Percentiles rank a stretch among this genome's conserved stretches.
Conservation (phyloP, 1,284 basidiomycete species). For the Apiotrichum gamsii region DNA sequence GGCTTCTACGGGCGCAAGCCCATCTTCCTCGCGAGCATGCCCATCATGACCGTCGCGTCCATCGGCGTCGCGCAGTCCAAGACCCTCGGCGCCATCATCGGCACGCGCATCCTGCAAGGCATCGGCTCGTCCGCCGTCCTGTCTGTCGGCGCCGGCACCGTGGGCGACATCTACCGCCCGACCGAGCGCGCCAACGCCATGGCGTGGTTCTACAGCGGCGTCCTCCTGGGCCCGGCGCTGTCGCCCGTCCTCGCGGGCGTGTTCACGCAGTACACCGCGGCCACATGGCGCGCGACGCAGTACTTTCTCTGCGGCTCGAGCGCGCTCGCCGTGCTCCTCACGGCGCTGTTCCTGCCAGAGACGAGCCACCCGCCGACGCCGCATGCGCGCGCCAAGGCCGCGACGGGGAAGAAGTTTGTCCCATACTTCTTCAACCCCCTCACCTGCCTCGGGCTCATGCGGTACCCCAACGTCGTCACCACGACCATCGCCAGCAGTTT, state of each 20-base stretch:
- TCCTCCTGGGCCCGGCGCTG: constrained; percentile 46
- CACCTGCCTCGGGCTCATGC: constrained; percentile 52
- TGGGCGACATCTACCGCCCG: constrained; percentile 60
- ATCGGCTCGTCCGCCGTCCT: constrained; percentile 52
- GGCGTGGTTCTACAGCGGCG: constrained; percentile 57
- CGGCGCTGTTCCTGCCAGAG: constrained; percentile 60
- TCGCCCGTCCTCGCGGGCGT: constrained; percentile 45
- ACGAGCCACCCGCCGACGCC: constrained; percentile 56
- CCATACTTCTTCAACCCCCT: constrained; percentile 60
- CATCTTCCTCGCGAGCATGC: constrained; percentile 58
- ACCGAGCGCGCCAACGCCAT: constrained; percentile 60
- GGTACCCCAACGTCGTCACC: constrained; percentile 54
- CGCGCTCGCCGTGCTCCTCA: constrained; percentile 50
- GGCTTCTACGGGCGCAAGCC: constrained; percentile 58
- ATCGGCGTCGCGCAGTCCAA: constrained; percentile 56
- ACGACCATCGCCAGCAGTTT: constrained; percentile 22
- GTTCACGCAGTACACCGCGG: constrained; percentile 45
- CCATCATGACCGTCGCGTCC: constrained; percentile 55
- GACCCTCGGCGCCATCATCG: constrained; percentile 54
- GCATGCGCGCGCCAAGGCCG: constrained; percentile 26
- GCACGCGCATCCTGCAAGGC: constrained; percentile 60
- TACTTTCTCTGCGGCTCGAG: constrained; percentile 49
- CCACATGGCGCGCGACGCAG: constrained; percentile 64
- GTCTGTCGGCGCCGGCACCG: constrained; percentile 57
- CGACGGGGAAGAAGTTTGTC: constrained; percentile 42